Base-by-base conservation (phyloP, 1,284 basidiomycete genomes). In the Malassezia obtusa region DNA sequence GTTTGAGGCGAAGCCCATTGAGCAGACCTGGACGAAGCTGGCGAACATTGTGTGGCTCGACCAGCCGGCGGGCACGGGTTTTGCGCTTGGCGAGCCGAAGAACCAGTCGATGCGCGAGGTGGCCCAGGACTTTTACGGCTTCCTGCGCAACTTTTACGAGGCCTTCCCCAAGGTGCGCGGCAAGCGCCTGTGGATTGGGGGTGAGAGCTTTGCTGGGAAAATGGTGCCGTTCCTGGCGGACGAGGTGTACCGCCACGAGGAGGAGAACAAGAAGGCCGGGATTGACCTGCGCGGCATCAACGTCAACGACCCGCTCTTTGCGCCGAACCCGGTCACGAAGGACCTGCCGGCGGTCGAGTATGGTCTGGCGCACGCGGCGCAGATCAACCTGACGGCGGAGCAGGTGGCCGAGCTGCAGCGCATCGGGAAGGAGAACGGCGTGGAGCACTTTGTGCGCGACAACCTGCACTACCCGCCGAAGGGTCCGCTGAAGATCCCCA, bases 201-300 rank as follows among this genome's bases (percentile, higher is more conserved):
- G 68, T 32, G 64, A 68, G 78, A 89, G 86, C 58, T 98, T 84
- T 71, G 91, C 89, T 15, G 92, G 92, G 17, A 90, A 95, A 77
- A 96, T 88, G 78, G 91, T 96, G 60, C 92, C 92, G 15, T 92
- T 89, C 75, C 89, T 94, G 62, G 69, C 73, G 10, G 43, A 60
- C 33, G 38, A 55, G 19, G 67, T 73, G 49, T 52, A 58, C 28
- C 45, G 59, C 35, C 25, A 61, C 45, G 49, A 50, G 43, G 50
- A 47, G 30, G 53, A 61, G 25, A 63, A 64, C 45, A 49, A 46
- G 31, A 21, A 32, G 19, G 49, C 49, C n/a, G 57, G 59, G 37
- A 54, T 70, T 36, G 57, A 66, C 43, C 60, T 71, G 4, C 57
- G 66, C 19, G 71, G 71, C 14, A 55, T 70, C 22, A 52, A 56